Conservation (phyloP, 2,329 filamentous ascomycete genomes). For the Fusarium longipes region DNA sequence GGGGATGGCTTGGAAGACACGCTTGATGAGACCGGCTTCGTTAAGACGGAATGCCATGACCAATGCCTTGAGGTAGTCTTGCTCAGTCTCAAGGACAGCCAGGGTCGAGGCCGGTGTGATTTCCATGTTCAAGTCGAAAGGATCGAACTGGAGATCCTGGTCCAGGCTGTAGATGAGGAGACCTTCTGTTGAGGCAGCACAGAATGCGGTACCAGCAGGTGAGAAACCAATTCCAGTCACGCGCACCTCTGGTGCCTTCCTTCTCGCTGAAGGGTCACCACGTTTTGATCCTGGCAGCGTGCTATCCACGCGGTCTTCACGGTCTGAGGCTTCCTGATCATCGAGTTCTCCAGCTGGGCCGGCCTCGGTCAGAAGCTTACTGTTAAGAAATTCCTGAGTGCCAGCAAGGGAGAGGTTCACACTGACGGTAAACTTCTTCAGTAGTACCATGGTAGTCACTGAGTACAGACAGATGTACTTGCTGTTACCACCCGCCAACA, state of each 20-base stretch:
- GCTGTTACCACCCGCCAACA: constrained; percentile 93
- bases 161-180: constrained; percentile 94
- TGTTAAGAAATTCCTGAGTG: constrained; percentile 97
- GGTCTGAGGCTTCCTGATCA: constrained; percentile 86
- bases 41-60: constrained; percentile 98
- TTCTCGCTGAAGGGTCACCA: constrained; percentile 83
- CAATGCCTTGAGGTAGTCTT: constrained; percentile 89
- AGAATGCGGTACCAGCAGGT: constrained; percentile 89
- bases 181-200: constrained; percentile 93
- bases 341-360: constrained; percentile 88
- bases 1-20: constrained; percentile 87
- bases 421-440: constrained; percentile 96
- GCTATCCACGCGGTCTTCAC: constrained; percentile 83
- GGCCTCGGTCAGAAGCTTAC: constrained; percentile 88
- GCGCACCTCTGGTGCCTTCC: constrained; percentile 81
- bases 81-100: constrained; percentile 71
- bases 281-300: constrained; percentile 87
- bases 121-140: constrained; percentile 93
- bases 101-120: constrained; percentile 91
- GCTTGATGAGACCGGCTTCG: constrained; percentile 81
- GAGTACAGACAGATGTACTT: constrained; percentile 99
- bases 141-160: constrained; percentile 85
- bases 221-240: constrained; percentile 89
- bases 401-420: constrained; percentile 95
- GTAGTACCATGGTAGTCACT: constrained; percentile 87